These are phyloP conservation scores for Tulasnella calospora DNA, from an alignment of 768 basidiomycete genomes.

Conservation along the genomic window DNA sequence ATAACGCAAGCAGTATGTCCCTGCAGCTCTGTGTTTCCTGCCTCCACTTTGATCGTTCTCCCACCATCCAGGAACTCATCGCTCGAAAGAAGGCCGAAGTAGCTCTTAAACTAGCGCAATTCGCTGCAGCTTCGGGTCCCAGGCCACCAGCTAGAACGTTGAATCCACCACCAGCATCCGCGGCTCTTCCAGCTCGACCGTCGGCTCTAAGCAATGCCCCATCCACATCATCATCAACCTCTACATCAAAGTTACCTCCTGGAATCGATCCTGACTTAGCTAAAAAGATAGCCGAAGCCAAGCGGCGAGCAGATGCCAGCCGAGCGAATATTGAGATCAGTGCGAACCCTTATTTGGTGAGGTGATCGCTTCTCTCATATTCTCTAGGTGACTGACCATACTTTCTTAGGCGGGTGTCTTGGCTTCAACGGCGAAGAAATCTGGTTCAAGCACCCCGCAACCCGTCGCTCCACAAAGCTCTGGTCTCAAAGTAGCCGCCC, in stretches of 20 bases:
- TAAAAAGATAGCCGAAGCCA: slow-evolving; percentile 68
- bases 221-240: slow-evolving; percentile 40
- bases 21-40: background rate
- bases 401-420: slow-evolving; percentile 46
- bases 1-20: background rate
- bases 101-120: slow-evolving; percentile 75
- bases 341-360: slow-evolving; percentile 84
- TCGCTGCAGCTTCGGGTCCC: slow-evolving; percentile 34
- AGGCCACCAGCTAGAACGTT: slow-evolving; percentile 24
- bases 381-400: background rate
- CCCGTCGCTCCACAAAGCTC: slow-evolving; percentile 65
- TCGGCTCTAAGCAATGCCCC: slow-evolving; percentile 33
- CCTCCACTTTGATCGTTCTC: background rate
- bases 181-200: slow-evolving; percentile 27
- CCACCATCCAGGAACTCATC: slow-evolving; percentile 52
- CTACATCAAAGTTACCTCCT: slow-evolving; percentile 42
- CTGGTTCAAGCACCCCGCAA: slow-evolving; percentile 43
- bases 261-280: slow-evolving; percentile 31
- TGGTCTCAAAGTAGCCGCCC: slow-evolving; percentile 85
- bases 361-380: slow-evolving; percentile 30
- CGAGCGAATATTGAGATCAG: slow-evolving; percentile 69
- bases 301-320: slow-evolving; percentile 75
- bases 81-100: slow-evolving; percentile 81
- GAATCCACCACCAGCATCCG: slow-evolving; percentile 31
- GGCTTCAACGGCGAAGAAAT: slow-evolving; percentile 50